These are phyloP conservation scores for Antrodiella citrinella DNA, from an alignment of 768 basidiomycete genomes.

Conservation along the genomic window DNA sequence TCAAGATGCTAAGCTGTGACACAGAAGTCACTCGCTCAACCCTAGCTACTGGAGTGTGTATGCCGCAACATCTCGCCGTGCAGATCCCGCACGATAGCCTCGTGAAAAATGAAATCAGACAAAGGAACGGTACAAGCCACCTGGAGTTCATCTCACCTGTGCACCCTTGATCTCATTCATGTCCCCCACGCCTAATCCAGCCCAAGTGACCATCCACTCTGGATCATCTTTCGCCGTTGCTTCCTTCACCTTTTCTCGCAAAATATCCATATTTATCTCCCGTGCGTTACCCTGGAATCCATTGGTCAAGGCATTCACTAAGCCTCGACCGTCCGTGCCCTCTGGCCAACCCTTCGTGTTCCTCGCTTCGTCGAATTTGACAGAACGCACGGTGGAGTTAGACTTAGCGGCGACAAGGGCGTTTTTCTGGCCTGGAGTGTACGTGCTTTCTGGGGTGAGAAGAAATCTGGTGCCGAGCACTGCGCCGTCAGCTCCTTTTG, in stretches of 20 bases:
- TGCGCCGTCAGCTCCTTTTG: slow-evolving; percentile 60
- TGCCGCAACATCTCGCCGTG: slow-evolving; percentile 16
- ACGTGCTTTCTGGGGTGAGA: slow-evolving; percentile 52
- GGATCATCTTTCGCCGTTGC: slow-evolving; percentile 19
- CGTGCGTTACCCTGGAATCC: slow-evolving; percentile 41
- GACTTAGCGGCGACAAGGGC: slow-evolving; percentile 22
- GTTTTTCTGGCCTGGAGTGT: slow-evolving; percentile 26
- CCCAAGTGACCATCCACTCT: slow-evolving; percentile 24
- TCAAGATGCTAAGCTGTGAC: too few species aligned
- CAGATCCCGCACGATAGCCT: slow-evolving; percentile 21
- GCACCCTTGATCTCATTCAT: slow-evolving; percentile 21
- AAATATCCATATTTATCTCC: slow-evolving; percentile 26
- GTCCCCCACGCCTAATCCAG: slow-evolving; percentile 27
- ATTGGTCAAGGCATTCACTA: slow-evolving; percentile 48
- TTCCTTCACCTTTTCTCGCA: slow-evolving; percentile 14
- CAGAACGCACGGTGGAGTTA: slow-evolving; percentile 23
- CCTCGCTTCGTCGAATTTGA: slow-evolving; percentile 26
- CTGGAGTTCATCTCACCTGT: slow-evolving; percentile 12
- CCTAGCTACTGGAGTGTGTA: too few species aligned
- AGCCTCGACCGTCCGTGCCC: slow-evolving; percentile 37
- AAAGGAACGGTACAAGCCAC: not conserved
- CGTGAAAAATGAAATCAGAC: not conserved
- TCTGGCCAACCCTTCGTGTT: slow-evolving; percentile 25
- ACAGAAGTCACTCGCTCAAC: too few species aligned
- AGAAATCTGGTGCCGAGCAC: slow-evolving; percentile 75